Conservation (phyloP, 257 asterid species). For the Anisodus tanguticus region DNA sequence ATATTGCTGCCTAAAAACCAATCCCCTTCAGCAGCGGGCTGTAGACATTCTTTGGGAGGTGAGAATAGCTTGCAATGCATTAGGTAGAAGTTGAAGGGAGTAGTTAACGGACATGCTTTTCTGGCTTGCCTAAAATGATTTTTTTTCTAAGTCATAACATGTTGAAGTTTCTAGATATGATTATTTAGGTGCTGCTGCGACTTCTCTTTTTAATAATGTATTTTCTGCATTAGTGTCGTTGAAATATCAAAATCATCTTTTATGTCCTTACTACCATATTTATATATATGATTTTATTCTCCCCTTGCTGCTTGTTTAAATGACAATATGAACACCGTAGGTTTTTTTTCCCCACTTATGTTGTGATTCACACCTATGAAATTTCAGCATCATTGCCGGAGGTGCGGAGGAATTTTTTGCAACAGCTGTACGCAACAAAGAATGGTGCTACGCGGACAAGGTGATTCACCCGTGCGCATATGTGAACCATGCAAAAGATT, state of each 20-base stretch:
- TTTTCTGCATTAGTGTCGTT: neutral
- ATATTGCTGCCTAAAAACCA: neutral
- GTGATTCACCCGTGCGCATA: conserved; percentile 94
- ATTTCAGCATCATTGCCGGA: conserved; percentile 96
- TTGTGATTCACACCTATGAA: conserved; percentile 30
- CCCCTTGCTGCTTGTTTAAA: conserved; percentile 14
- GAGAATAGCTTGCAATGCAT: conserved; percentile 22
- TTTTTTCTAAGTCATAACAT: neutral
- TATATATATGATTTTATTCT: neutral
- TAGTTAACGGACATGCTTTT: neutral
- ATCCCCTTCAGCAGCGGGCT: neutral
- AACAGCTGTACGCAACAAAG: conserved; percentile 82
- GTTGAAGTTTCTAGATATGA: neutral
- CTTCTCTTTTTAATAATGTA: neutral
- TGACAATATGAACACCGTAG: conserved; percentile 4
- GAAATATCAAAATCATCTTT: neutral
- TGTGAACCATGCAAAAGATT: conserved; percentile 92
- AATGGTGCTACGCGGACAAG: conserved; percentile 96
- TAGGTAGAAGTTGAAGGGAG: conserved; percentile 19
- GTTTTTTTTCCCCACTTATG: neutral
- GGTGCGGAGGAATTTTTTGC: conserved; percentile 98
- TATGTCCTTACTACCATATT: conserved; percentile 11
- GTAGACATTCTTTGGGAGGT: neutral
- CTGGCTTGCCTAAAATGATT: neutral
- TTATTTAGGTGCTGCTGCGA: neutral